Percentiles rank a stretch among this genome's conserved stretches.
phyloP scores from a whole-genome alignment of 2,329 filamentous ascomycete species.

The Scopulariopsis brevicaulis region DNA sequence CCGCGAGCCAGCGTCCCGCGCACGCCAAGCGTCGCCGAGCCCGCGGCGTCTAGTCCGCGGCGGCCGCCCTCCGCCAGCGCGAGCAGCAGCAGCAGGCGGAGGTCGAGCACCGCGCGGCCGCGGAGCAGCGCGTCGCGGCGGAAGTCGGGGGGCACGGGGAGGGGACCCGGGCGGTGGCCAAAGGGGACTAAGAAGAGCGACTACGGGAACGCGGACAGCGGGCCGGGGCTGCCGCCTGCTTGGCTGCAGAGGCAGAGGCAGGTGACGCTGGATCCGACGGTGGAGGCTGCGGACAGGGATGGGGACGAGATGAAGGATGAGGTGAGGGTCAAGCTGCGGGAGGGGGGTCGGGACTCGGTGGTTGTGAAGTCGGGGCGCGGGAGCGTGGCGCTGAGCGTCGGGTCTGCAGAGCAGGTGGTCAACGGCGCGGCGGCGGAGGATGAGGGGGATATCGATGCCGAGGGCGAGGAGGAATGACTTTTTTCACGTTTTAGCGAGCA shows the following conservation, averaged over 20 bases:
- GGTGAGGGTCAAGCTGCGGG: constrained; percentile 8
- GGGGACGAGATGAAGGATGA: constrained; percentile 6
- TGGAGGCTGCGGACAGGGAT: not conserved
- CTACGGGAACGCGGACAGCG: constrained; percentile 55
- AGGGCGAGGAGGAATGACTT: not conserved
- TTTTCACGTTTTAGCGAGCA: not conserved
- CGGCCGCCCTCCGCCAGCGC: not conserved
- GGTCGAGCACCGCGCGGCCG: constrained; percentile 19
- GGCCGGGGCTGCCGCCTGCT: constrained; percentile 49
- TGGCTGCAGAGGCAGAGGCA: constrained; percentile 21
- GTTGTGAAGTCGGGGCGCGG: not conserved
- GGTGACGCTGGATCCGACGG: constrained; percentile 1
- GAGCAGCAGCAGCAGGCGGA: constrained; percentile 13
- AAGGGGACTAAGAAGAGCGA: constrained; percentile 59
- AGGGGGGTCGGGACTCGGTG: not conserved
- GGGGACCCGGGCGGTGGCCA: constrained; percentile 54
- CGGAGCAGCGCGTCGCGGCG: constrained; percentile 27
- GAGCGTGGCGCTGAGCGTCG: not conserved
- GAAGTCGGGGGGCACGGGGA: constrained; percentile 50
- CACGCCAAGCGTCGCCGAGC: constrained; percentile 15
- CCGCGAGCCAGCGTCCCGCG: constrained; percentile 29
- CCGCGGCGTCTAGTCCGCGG: not conserved
- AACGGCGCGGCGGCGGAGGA: not conserved
- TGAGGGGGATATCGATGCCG: not conserved
- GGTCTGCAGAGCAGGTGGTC: not conserved